These are phyloP conservation scores for Phylloporus sp. DNA, from an alignment of 768 basidiomycete species.

Conservation along the genomic window DNA sequence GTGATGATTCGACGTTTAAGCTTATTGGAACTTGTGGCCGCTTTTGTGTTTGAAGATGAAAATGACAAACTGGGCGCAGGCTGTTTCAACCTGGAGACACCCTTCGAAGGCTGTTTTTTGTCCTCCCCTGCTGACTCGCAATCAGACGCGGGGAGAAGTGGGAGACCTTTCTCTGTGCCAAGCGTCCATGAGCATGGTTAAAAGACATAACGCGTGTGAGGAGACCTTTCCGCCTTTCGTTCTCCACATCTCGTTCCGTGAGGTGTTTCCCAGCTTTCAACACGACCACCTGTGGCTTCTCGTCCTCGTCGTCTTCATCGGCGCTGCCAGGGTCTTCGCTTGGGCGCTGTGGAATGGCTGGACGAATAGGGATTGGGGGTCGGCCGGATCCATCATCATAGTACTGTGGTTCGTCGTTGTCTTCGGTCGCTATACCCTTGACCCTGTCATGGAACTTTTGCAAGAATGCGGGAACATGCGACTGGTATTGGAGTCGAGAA, in stretches of 20 bases:
- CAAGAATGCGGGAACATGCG: slow-evolving; percentile 60
- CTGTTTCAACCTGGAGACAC: slow-evolving; percentile 22
- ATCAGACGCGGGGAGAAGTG: slow-evolving; percentile 45
- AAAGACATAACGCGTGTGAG: slow-evolving; percentile 11
- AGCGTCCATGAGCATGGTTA: slow-evolving; percentile 2
- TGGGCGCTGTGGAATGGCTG: slow-evolving; percentile 66
- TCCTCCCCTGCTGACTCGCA: slow-evolving; percentile 27
- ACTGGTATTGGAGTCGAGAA: slow-evolving; percentile 61
- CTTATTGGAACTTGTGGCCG: slow-evolving; percentile 23
- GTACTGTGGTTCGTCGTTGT: slow-evolving; percentile 46
- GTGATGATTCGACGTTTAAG: slow-evolving; percentile 36
- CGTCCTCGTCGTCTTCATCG: slow-evolving; percentile 69
- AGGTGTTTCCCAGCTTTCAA: slow-evolving; percentile 87
- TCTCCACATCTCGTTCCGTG: slow-evolving; percentile 71
- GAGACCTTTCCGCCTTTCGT: slow-evolving; percentile 67
- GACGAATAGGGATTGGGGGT: slow-evolving; percentile 71
- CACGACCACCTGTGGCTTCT: slow-evolving; percentile 87
- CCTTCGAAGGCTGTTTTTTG: slow-evolving; percentile 16
- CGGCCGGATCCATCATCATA: slow-evolving; percentile 67
- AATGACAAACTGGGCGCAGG: slow-evolving; percentile 34
- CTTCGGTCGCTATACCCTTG: slow-evolving; percentile 48
- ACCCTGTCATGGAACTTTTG: slow-evolving; percentile 61
- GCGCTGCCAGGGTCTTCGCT: slow-evolving; percentile 68
- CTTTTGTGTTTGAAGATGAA: slow-evolving; percentile 33
- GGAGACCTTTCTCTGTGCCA: slow-evolving; percentile 54